These are phyloP conservation scores for Tetrahymena borealis DNA, from an alignment of 73 alveolate species.

Conservation along the genomic window DNA sequence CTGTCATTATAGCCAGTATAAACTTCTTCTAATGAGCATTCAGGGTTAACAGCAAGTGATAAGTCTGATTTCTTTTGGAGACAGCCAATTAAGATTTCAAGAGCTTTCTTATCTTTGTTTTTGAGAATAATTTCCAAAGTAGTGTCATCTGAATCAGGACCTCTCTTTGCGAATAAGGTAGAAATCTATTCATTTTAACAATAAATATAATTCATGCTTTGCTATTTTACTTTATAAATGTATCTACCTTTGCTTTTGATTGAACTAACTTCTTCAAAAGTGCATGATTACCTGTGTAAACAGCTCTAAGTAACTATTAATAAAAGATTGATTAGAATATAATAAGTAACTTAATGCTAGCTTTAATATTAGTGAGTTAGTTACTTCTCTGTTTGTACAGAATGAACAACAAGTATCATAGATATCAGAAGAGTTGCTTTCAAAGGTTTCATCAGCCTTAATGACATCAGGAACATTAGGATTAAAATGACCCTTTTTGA, in stretches of 20 bases:
- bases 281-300: constrained; percentile 49
- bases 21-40: constrained; percentile 59
- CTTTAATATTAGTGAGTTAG: constrained; percentile 6
- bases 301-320: constrained; percentile 42
- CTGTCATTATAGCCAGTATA: constrained; percentile 77
- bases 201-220: constrained; percentile 49
- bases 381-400: constrained; percentile 35
- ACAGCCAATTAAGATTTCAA: constrained; percentile 57
- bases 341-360: not conserved
- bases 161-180: constrained; percentile 62
- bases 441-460: constrained; percentile 30
- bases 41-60: constrained; percentile 40
- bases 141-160: constrained; percentile 56
- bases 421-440: constrained; percentile 16
- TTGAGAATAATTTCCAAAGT: constrained; percentile 67
- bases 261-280: constrained; percentile 17
- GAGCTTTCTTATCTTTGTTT: constrained; percentile 57
- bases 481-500: not conserved
- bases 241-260: constrained; percentile 41
- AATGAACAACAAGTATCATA: constrained; percentile 15
- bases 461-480: constrained; percentile 20
- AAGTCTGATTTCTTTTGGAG: constrained; percentile 30
- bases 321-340: not conserved
- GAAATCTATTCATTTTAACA: constrained; percentile 57
- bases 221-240: constrained; percentile 37